Evolutionary conservation across 495 filamentous ascomycete species (phyloP), one percentile per base, ranked within the genome.

Genomic region (Cladorrhinum samala): DNA sequence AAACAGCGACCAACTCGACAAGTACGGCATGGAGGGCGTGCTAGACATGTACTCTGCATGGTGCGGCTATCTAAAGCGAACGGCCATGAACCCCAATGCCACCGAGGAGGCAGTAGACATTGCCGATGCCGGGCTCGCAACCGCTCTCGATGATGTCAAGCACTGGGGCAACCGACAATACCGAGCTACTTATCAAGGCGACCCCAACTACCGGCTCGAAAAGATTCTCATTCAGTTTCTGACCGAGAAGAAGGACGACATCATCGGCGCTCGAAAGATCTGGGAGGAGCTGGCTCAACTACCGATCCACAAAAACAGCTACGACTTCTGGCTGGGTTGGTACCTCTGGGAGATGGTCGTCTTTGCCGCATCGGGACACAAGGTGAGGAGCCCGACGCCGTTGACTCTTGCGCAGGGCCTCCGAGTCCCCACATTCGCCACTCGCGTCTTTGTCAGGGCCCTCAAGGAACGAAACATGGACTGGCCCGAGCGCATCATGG

Each of bases 251-350:
- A 72, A 78, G 47, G 81, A 85, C 17, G 83, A 85, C 46, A 65
- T 75, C n/a, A 71, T 77, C 16, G 71, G 71, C 2, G 78, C 91
- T 6, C 81, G 92, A 23, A 75, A 77, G 25, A 81, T 85, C 13
- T 97, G 88, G 83, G 82, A 83, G 56, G 77, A 79, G 9, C 75
- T 98, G 36, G 77, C 85, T 2, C 52, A 39, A 9, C 62, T 69
- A 21, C 62, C 77, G 18, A 75, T 82, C 13, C 83, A 87, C 33
- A 84, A 83, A 17, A 77, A 87, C 56, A 89, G 84, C 60, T 88
- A 88, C 59, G 88, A 95, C 59, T 96, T 96, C 61, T 98, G 93
- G 93, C 79, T 90, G 25, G 80, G 83, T 36, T 96, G 87, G 65
- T 96, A 95, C 66, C 69, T 83, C 38, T 98, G 89, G 89, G 93